A percentile compares a stretch with the other conserved stretches of the same genome.
phyloP scores from a whole-genome alignment of 2,329 filamentous ascomycete genomes.

The Pestalotiopsis sp. region DNA sequence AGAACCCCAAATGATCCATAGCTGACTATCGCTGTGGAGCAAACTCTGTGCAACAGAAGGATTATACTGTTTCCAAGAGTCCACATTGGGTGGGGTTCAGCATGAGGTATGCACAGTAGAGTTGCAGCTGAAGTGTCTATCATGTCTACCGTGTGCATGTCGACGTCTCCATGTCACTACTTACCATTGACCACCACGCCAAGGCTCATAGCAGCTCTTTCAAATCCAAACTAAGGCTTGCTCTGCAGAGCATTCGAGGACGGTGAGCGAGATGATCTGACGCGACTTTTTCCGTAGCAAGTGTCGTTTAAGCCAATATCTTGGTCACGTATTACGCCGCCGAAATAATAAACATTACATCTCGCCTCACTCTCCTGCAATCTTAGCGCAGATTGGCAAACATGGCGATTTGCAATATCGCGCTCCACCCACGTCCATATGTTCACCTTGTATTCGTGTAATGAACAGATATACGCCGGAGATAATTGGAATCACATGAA shows the following conservation, averaged over 20 bases:
- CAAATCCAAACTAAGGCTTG: not conserved
- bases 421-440: not conserved
- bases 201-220: not conserved
- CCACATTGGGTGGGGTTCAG: not conserved
- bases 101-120: not conserved
- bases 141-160: not conserved
- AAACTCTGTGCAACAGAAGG: not conserved
- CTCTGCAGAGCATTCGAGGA: not conserved
- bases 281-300: not conserved
- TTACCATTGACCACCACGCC: no score
- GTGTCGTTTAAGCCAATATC: not conserved
- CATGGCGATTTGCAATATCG: not conserved
- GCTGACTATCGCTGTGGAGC: not conserved
- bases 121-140: not conserved
- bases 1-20: not conserved
- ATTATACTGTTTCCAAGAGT: constrained; percentile 7
- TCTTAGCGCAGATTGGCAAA: not conserved
- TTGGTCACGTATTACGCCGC: not conserved
- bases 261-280: not conserved
- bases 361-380: not conserved
- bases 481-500: not conserved
- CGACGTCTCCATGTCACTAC: not conserved
- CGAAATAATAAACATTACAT: not conserved
- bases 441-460: not conserved
- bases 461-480: not conserved